Evolutionary conservation across 495 filamentous ascomycete genomes (phyloP).

Genomic region (Aspergillus biplanus): DNA sequence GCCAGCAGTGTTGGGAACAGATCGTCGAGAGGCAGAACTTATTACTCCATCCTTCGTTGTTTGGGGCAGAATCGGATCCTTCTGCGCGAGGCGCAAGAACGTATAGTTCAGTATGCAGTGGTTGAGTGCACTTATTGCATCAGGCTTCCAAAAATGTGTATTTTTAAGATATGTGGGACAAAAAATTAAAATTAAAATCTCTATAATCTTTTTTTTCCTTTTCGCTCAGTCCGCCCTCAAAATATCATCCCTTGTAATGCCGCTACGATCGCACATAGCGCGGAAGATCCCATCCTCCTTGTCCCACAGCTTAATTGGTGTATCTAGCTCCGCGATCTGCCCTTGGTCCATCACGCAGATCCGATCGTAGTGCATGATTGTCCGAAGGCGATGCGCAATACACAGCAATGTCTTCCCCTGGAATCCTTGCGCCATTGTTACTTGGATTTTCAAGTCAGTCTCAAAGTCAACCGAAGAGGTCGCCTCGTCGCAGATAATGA

Average conservation of each 20-base stretch:
- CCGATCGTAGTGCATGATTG: slow-evolving; percentile 91
- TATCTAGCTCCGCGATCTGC: slow-evolving; percentile 79
- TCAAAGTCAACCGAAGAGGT: slow-evolving; percentile 94
- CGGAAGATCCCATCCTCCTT: slow-evolving; percentile 74
- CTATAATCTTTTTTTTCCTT: background rate
- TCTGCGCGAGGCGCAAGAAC: no score
- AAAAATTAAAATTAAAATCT: no score
- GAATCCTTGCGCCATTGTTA: slow-evolving; percentile 85
- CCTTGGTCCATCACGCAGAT: slow-evolving; percentile 96
- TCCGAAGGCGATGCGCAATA: slow-evolving; percentile 91
- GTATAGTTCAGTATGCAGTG: no score
- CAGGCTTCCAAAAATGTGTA: no score
- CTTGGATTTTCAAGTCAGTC: slow-evolving; percentile 94
- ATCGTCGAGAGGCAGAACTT: no score
- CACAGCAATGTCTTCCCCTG: slow-evolving; percentile 87
- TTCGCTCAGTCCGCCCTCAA: background rate
- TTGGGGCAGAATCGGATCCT: no score
- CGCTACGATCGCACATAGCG: slow-evolving; percentile 90
- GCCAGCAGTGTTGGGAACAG: no score
- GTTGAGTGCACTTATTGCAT: no score
- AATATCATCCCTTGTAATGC: slow-evolving; percentile 75
- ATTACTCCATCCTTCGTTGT: no score
- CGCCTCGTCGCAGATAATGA: slow-evolving; percentile 96
- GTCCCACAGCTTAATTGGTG: slow-evolving; percentile 73
- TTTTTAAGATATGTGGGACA: no score